Conservation (phyloP, 257 asterid species). For the Salvia miltiorrhiza region DNA sequence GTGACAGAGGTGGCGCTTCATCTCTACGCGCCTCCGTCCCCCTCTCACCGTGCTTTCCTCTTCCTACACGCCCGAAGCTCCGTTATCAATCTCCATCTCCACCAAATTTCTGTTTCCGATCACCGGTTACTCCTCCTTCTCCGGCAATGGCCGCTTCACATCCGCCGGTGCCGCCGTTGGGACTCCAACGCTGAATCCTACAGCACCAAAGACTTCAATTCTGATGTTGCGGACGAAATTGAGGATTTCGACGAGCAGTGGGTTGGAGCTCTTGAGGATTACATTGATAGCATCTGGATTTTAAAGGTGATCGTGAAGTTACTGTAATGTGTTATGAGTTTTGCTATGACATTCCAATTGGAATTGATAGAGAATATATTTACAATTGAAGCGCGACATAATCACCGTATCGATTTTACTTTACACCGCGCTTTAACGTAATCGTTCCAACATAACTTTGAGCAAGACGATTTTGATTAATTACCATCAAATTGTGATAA, state of each 20-base stretch:
- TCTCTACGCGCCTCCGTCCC: slow-evolving; percentile 12
- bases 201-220: slow-evolving; percentile 26
- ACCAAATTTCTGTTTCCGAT: slow-evolving; percentile 14
- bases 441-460: neutral
- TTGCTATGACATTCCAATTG: neutral
- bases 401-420: neutral
- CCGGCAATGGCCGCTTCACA: slow-evolving; percentile 22
- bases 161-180: slow-evolving; percentile 48
- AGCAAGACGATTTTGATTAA: neutral
- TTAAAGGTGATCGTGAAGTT: slow-evolving; percentile 46
- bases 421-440: neutral
- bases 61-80: slow-evolving; percentile 10
- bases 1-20: slow-evolving; percentile 23
- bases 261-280: slow-evolving; percentile 54
- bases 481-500: neutral
- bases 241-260: slow-evolving; percentile 38
- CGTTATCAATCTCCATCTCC: slow-evolving; percentile 7
- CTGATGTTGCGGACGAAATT: slow-evolving; percentile 22
- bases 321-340: neutral
- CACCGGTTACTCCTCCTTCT: slow-evolving; percentile 20
- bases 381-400: neutral
- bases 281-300: slow-evolving; percentile 79
- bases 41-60: neutral
- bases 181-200: slow-evolving; percentile 64
- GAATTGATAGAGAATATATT: neutral